A percentile compares a stretch with the other conserved stretches of the same genome.
phyloP scores from a whole-genome alignment of 257 asterid genomes.

The Ballota nigra region DNA sequence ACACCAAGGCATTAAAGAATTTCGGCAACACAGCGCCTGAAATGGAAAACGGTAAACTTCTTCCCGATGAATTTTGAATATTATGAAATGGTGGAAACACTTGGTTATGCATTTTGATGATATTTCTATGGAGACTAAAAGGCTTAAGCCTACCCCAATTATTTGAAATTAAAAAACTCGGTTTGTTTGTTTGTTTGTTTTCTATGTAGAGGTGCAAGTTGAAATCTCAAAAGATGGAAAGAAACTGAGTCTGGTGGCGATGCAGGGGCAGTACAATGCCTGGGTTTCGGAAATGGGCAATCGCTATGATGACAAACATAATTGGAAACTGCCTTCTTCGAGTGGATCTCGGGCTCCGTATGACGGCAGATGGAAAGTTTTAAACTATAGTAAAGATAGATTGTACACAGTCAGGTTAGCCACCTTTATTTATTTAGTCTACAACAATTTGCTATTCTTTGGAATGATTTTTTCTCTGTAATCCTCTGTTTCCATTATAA shows the following conservation, averaged over 20 bases:
- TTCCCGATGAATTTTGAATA: background rate
- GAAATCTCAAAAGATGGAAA: slow-evolving; percentile 46
- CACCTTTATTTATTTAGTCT: background rate
- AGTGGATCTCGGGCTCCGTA: slow-evolving; percentile 36
- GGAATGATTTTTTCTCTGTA: background rate
- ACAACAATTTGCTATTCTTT: background rate
- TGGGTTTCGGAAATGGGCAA: slow-evolving; percentile 65
- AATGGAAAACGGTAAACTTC: slow-evolving; percentile 38
- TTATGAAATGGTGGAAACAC: background rate
- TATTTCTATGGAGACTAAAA: background rate
- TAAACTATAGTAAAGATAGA: slow-evolving; percentile 25
- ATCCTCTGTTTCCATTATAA: background rate
- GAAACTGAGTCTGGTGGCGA: slow-evolving; percentile 38
- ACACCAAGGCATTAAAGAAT: slow-evolving; percentile 57
- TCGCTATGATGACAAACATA: slow-evolving; percentile 51
- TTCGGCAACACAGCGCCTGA: slow-evolving; percentile 49
- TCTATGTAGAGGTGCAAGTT: slow-evolving; percentile 41
- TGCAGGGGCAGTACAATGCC: slow-evolving; percentile 51
- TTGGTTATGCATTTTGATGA: background rate
- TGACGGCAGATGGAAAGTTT: slow-evolving; percentile 42
- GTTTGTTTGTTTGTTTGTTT: too few species aligned
- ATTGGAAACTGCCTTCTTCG: background rate
- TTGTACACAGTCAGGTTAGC: slow-evolving; percentile 39
- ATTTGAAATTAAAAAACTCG: too few species aligned
- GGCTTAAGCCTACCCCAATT: too few species aligned